A percentile compares a stretch with the other conserved stretches of the same genome.
These are phyloP conservation scores for Zygoascus flipseniorum DNA, from an alignment of 805 yeast genomes.

Conservation along the genomic window DNA sequence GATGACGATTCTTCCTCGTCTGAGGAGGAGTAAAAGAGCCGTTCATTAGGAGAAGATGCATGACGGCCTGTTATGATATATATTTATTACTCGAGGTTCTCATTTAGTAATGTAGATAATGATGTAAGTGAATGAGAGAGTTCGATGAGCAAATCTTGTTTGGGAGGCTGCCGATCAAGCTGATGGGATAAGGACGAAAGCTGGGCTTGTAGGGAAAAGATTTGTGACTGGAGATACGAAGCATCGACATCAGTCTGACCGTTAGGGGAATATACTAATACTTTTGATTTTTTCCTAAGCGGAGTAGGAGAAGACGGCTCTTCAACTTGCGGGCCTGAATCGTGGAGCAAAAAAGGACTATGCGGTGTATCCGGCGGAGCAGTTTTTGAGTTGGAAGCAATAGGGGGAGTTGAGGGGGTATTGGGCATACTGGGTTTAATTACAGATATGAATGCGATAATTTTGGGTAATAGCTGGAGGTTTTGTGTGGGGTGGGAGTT, in stretches of 20 bases:
- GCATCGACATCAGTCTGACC: background rate
- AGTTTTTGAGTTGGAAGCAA: background rate
- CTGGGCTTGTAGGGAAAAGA: background rate
- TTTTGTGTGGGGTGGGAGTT: background rate
- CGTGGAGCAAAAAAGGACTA: background rate
- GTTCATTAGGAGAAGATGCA: background rate
- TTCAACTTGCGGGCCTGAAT: background rate
- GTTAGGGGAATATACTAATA: background rate
- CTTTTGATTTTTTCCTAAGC: background rate
- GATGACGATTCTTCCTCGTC: conserved; percentile 23
- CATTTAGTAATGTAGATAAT: background rate
- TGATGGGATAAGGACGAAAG: background rate
- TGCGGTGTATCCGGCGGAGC: background rate
- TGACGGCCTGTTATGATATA: background rate
- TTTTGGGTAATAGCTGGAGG: background rate
- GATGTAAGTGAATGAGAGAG: background rate
- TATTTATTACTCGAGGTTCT: background rate
- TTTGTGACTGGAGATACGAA: background rate
- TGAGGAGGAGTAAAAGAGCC: conserved; percentile 26
- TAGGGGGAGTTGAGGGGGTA: background rate
- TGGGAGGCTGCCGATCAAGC: background rate
- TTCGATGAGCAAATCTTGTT: background rate
- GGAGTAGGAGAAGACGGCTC: conserved; percentile 5
- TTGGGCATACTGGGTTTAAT: background rate
- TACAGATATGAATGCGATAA: background rate